phyloP scores from a whole-genome alignment of 192 early-diverging fungal species.

The Backusella macrospora region DNA sequence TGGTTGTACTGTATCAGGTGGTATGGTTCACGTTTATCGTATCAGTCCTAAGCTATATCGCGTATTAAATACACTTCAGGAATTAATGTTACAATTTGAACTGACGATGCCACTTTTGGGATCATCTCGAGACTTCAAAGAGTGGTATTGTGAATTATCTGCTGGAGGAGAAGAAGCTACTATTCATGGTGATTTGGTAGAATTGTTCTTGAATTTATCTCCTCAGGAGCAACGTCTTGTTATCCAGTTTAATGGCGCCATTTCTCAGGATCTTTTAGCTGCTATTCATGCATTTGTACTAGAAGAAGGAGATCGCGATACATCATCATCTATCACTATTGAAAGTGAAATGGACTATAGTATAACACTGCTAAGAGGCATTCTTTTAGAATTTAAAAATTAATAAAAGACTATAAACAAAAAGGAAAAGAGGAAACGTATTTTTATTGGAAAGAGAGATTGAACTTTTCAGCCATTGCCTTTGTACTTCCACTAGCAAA shows the following conservation, averaged over 20 bases:
- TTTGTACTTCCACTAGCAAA: constrained; percentile 66
- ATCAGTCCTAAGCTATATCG: background rate
- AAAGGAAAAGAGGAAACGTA: background rate
- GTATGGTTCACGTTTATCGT: constrained; percentile 11
- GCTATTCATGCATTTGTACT: background rate
- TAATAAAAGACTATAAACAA: background rate
- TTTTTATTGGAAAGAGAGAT: constrained; percentile 68
- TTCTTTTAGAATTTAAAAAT: background rate
- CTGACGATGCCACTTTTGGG: constrained; percentile 16
- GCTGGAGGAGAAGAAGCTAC: constrained; percentile 5
- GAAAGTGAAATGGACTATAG: background rate
- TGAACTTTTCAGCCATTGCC: constrained; percentile 63
- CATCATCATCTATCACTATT: background rate
- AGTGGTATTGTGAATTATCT: constrained; percentile 22
- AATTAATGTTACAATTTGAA: background rate
- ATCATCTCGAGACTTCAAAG: constrained; percentile 1
- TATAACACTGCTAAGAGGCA: background rate
- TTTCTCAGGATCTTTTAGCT: background rate
- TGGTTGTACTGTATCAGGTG: constrained; percentile 26
- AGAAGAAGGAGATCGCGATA: background rate
- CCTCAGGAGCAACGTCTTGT: background rate
- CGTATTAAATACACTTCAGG: constrained; percentile 11
- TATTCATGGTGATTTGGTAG: constrained; percentile 21
- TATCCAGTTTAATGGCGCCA: background rate
- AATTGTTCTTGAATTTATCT: background rate